Conservation (phyloP, 129 eudicot species). For the Smallanthus sonchifolius region DNA sequence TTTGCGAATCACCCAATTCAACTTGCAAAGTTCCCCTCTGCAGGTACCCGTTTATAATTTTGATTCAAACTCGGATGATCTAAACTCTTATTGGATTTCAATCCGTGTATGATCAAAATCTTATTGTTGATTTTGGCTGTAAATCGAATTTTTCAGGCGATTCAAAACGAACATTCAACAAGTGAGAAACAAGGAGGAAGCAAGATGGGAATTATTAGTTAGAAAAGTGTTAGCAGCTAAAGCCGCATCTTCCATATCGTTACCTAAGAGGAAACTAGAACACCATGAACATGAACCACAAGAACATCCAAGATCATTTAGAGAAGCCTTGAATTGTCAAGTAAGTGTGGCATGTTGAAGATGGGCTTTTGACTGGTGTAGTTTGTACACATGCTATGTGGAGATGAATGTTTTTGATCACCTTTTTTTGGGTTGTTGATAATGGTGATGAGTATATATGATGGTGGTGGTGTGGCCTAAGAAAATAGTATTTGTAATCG, state of each 20-base stretch:
- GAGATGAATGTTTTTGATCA: too few species aligned
- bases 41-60: slow-evolving; percentile 43
- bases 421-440: too few species aligned
- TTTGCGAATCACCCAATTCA: slow-evolving; percentile 60
- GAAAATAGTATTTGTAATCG: too few species aligned
- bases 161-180: slow-evolving; percentile 54
- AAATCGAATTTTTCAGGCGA: slow-evolving; percentile 35
- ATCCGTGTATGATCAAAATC: too few species aligned
- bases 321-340: slow-evolving; percentile 13
- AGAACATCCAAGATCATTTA: slow-evolving; percentile 27
- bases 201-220: slow-evolving; percentile 62
- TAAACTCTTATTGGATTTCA: neutral
- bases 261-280: slow-evolving; percentile 49
- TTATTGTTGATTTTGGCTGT: neutral
- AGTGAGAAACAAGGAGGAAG: slow-evolving; percentile 41
- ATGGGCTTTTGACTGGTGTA: neutral
- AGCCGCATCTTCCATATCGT: slow-evolving; percentile 57
- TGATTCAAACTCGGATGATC: neutral
- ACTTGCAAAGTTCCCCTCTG: slow-evolving; percentile 83
- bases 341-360: slow-evolving; percentile 32
- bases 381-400: too few species aligned
- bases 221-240: slow-evolving; percentile 64
- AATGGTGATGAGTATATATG: too few species aligned
- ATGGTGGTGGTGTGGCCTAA: too few species aligned
- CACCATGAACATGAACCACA: slow-evolving; percentile 11